Evolutionary conservation across 2,329 filamentous ascomycete genomes (phyloP), one percentile per base, ranked within the genome.

Genomic region (Fusarium azukiicola): DNA sequence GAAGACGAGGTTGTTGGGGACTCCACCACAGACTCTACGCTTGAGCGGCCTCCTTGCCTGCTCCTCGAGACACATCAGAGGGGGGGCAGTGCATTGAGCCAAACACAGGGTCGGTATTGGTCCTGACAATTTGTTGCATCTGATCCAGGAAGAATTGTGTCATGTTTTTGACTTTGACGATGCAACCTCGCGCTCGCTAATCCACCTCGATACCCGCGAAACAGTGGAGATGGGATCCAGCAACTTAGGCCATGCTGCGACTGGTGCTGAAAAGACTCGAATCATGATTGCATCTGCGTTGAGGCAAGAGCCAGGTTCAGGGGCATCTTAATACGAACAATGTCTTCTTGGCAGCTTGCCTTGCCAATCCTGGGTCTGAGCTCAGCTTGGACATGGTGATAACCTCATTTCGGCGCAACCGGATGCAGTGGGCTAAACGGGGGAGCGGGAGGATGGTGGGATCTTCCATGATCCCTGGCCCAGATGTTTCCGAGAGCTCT

Each of bases 381-480:
- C 56, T 47, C 44, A 67, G 11, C 61, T 21, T 47, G 42, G 42
- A 36, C 23, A n/a, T 47, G 61, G 23, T 46, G 61, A 64, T 64
- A 64, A 36, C 61, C 42, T 64, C 61, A 64, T 64, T 64, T 47
- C 61, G 42, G 61, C 61, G 42, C 42, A 64, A 46, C 61, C 61
- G 61, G 61, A 64, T 64, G 61, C 56, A 61, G 21, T 40, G 56
- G 5, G 36, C 56, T 61, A 61, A 61, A 61, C 40, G 56, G 16
- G 56, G 56, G 56, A 40, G 56, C 36, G 21, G 56, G 21, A 61
- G 27, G 61, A 44, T 23, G 42, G 27, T 17, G 40, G 23, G 40
- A 64, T 64, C 17, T 64, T 64, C 61, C 61, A 44, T 64, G 61
- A 21, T 36, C 40, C 61, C 61, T 44, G 23, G 27, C 36, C 27